Base-by-base conservation (phyloP, 768 basidiomycete species). In the Cyathus striatus region DNA sequence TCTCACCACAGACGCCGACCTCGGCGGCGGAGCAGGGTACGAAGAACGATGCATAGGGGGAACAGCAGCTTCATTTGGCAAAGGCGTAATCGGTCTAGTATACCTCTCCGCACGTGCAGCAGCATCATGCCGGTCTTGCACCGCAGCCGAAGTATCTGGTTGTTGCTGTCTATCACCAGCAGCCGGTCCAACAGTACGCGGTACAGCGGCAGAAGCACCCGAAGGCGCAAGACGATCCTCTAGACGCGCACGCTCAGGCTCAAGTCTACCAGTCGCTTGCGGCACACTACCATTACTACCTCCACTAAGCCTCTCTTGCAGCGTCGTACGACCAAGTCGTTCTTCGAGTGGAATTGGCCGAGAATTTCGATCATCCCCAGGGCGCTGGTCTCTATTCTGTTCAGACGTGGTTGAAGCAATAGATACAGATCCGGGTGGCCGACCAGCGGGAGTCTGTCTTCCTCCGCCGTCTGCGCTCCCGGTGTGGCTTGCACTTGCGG, bases 211-310 rank as follows among this genome's bases (percentile, higher is more conserved):
- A 6, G 6, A n/a, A 32, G 14, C 26, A 30, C 10, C 20, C 6
- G 40, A 10, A 41, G 23, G 40, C 26, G 40, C 23, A 9, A 27
- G 6, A 32, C 40, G 40, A 12, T 41, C 40, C 26, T 41, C 40
- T 7, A 41, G 23, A 6, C n/a, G 16, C 7, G 7, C 40, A 27
- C 32, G 40, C 9, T 27, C 7, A 9, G 10, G 17, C 9, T 36
- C 35, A 36, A 18, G 35, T 30, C 27, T 30, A 30, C 27, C n/a
- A 30, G 9, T 30, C 27, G 27, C 27, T 30, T n/a, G n/a, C n/a
- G n/a, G n/a, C n/a, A n/a, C n/a, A n/a, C n/a, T n/a, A n/a, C n/a
- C n/a, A n/a, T n/a, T n/a, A n/a, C n/a, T n/a, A n/a, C n/a, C n/a
- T n/a, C 14, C 6, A 23, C 22, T 40, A 23, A 25, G 10, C 20